These are phyloP conservation scores for Fusarium sp. DNA, from an alignment of 2,329 filamentous ascomycete species.

Conservation along the genomic window DNA sequence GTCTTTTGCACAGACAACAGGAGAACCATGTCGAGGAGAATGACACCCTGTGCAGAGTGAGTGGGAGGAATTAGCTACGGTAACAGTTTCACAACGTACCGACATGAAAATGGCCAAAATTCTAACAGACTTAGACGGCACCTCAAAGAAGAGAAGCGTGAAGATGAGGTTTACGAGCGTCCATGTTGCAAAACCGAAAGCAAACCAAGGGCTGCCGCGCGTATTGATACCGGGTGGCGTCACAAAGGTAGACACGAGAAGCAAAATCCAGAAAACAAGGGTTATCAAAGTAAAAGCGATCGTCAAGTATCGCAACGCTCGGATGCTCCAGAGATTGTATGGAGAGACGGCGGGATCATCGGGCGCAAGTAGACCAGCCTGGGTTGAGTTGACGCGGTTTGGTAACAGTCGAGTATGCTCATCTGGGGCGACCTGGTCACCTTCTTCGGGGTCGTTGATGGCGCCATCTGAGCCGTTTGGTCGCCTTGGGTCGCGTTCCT, in stretches of 20 bases:
- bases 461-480: constrained; percentile 27
- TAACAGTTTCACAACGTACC: constrained; percentile 21
- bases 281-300: constrained; percentile 79
- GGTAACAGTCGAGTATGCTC: constrained; percentile 76
- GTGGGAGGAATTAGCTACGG: constrained; percentile 38
- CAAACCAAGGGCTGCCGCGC: constrained; percentile 91
- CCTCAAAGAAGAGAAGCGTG: constrained; percentile 86
- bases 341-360: constrained; percentile 75
- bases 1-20: constrained; percentile 80
- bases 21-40: constrained; percentile 77
- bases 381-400: constrained; percentile 68
- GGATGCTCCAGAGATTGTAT: constrained; percentile 94
- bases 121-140: constrained; percentile 83
- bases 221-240: constrained; percentile 88
- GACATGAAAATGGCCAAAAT: constrained; percentile 77
- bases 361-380: constrained; percentile 53
- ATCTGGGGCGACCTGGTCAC: constrained; percentile 53
- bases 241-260: constrained; percentile 91
- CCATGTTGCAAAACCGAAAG: constrained; percentile 85
- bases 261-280: constrained; percentile 91
- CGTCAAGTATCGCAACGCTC: constrained; percentile 81
- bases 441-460: constrained; percentile 39
- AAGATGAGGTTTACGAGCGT: constrained; percentile 81
- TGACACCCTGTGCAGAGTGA: constrained; percentile 45
- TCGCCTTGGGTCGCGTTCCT: constrained; percentile 28